phyloP scores from a whole-genome alignment of 768 basidiomycete genomes.

The Lentinula lateritia region DNA sequence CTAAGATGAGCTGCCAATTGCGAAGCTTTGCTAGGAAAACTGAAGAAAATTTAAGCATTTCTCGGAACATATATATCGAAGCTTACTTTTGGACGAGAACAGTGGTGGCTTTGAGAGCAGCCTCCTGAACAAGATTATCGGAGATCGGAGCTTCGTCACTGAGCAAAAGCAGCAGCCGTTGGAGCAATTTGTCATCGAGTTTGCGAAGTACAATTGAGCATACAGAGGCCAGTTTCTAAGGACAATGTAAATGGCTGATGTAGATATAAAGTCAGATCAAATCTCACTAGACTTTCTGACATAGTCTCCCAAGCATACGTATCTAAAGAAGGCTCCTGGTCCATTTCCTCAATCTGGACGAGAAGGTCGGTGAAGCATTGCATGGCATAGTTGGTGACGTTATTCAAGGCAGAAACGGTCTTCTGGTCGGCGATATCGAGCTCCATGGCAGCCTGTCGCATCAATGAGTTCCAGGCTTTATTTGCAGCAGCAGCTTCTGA shows the following conservation, averaged over 20 bases:
- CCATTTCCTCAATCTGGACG: conserved; percentile 78
- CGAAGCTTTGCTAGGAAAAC: conserved; percentile 77
- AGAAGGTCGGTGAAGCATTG: conserved; percentile 76
- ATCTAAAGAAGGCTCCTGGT: conserved; percentile 70
- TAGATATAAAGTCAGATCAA: neutral
- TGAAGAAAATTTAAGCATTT: conserved; percentile 20
- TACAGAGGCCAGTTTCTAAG: conserved; percentile 81
- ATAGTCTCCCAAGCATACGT: conserved; percentile 93
- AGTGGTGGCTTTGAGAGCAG: conserved; percentile 81
- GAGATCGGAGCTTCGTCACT: conserved; percentile 78
- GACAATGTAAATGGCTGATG: neutral
- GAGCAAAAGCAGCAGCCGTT: conserved; percentile 65
- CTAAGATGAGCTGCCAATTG: conserved; percentile 75
- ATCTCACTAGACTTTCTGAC: conserved; percentile 78
- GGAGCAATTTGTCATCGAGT: conserved; percentile 64
- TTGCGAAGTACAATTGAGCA: conserved; percentile 70
- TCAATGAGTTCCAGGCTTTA: conserved; percentile 69
- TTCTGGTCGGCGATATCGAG: conserved; percentile 28
- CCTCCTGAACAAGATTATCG: conserved; percentile 83
- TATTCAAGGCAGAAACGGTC: conserved; percentile 35
- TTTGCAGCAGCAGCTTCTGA: conserved; percentile 81
- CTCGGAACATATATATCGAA: neutral
- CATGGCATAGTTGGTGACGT: conserved; percentile 55
- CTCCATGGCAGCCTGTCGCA: conserved; percentile 44
- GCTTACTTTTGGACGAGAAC: conserved; percentile 78